Base-by-base conservation (phyloP, 2,329 filamentous ascomycete species). In the Alternaria sp. region DNA sequence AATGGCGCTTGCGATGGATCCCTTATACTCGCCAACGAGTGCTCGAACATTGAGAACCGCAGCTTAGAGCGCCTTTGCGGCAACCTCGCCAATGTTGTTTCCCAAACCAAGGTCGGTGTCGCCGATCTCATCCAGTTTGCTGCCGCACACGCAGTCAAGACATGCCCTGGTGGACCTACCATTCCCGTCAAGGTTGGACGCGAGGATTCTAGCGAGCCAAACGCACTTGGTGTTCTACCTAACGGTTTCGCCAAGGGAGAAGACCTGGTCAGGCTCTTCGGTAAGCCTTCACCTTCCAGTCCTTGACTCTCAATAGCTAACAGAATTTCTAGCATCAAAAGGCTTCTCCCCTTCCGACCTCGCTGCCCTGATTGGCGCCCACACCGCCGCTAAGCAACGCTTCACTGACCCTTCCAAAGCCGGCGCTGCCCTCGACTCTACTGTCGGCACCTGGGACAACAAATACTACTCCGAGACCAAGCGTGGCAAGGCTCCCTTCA, bases 11-110 rank as follows among this genome's bases (percentile, higher is more conserved):
- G 74, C 44, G 75, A 77, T 40, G 75, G 75, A 9, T 77, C 74
- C 26, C 64, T 77, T 26, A 74, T 77, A 48, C 70, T 77, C 14
- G 72, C 74, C 21, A 55, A 71, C 21, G 75, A 77, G 50, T 78
- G 78, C 60, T 63, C 68, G 1, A 72, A 77, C 17, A 9, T 51
- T 0, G 74, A 79, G 52, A 79, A 86, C 68, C 66, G 54, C 3
- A 83, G 82, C 0, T 74, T 87, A 1, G 63, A 75, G 53, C 73
- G 72, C 4, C 79, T 84, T 26, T 80, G 78, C 14, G 62, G 65
- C 3, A 77, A 78, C 51, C 75, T 82, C 1, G 71, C 72, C 36
- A 62, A 61, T 4, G 76, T 83, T 59, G 79, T 79, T 31, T 65
- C 65, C 13, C 73, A 80, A 46, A 82, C 80, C 45, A 68, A 65